Conservation (phyloP, 192 early-diverging fungal species). For the Coemansia erecta region DNA sequence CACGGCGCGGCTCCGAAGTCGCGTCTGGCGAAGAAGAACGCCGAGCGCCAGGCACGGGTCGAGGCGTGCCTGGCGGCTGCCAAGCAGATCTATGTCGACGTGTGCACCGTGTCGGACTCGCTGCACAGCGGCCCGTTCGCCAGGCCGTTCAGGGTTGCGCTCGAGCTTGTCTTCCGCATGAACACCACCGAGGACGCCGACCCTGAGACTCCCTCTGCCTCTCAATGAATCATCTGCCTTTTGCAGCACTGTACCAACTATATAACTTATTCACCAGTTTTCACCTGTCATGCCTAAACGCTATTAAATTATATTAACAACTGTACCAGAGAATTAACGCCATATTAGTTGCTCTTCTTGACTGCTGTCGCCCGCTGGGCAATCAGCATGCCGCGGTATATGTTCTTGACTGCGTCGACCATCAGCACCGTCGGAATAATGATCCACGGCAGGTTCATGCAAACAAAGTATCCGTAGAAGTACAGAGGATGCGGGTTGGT, state of each 20-base stretch:
- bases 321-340: too few species aligned
- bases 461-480: conserved; percentile 88
- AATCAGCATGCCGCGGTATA: conserved; percentile 57
- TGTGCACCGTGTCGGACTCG: conserved; percentile 58
- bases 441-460: conserved; percentile 84
- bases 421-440: conserved; percentile 62
- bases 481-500: conserved; percentile 76
- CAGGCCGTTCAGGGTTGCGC: conserved; percentile 55
- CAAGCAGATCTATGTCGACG: conserved; percentile 43
- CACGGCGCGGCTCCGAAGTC: not conserved
- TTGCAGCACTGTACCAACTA: too few species aligned
- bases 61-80: conserved; percentile 14
- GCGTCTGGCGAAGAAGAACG: not conserved
- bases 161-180: conserved; percentile 60
- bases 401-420: conserved; percentile 48
- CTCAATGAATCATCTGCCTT: not conserved
- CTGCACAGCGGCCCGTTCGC: conserved; percentile 59
- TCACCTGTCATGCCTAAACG: too few species aligned
- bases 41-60: conserved; percentile 2
- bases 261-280: not conserved
- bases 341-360: conserved; percentile 52
- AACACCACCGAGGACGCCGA: conserved; percentile 28
- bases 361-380: conserved; percentile 48
- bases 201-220: not conserved
- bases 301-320: too few species aligned